phyloP scores from a whole-genome alignment of 441 rosid genomes.

The Populus hybrid region DNA sequence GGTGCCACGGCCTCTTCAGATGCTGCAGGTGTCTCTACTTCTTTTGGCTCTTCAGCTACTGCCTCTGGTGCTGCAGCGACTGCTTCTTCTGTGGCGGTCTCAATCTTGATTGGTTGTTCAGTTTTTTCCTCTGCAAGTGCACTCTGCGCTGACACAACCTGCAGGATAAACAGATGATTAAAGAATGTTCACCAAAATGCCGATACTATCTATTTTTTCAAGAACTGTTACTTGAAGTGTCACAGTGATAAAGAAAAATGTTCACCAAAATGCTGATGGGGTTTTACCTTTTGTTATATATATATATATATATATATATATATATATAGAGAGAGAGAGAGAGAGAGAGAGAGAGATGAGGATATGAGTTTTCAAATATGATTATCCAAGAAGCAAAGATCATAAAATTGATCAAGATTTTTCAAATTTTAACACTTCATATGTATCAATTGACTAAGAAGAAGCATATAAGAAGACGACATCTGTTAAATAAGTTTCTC shows the following conservation, averaged over 20 bases:
- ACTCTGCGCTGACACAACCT: slow-evolving; percentile 48
- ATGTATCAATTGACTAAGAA: neutral
- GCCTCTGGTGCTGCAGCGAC: slow-evolving; percentile 14
- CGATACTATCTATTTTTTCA: too few relatives aligned
- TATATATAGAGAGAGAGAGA: neutral
- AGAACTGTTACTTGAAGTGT: neutral
- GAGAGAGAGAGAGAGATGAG: neutral
- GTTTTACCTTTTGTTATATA: too few relatives aligned
- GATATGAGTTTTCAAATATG: neutral
- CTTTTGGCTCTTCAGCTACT: neutral
- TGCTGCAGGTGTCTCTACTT: slow-evolving; percentile 11
- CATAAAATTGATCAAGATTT: neutral
- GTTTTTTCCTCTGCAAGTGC: slow-evolving; percentile 41
- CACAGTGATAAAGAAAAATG: neutral
- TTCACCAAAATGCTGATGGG: neutral
- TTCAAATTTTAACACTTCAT: too few relatives aligned
- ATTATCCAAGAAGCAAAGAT: neutral
- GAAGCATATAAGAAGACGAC: neutral
- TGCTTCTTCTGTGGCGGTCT: slow-evolving; percentile 22
- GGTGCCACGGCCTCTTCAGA: slow-evolving; percentile 21
- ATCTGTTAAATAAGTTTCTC: neutral
- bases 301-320: neutral
- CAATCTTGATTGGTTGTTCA: slow-evolving; percentile 29
- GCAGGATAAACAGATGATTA: neutral
- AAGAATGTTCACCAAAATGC: neutral